A percentile compares a stretch with the other conserved stretches of the same genome.
phyloP scores from a whole-genome alignment of 2,329 filamentous ascomycete species.

The Penicillium sp. region DNA sequence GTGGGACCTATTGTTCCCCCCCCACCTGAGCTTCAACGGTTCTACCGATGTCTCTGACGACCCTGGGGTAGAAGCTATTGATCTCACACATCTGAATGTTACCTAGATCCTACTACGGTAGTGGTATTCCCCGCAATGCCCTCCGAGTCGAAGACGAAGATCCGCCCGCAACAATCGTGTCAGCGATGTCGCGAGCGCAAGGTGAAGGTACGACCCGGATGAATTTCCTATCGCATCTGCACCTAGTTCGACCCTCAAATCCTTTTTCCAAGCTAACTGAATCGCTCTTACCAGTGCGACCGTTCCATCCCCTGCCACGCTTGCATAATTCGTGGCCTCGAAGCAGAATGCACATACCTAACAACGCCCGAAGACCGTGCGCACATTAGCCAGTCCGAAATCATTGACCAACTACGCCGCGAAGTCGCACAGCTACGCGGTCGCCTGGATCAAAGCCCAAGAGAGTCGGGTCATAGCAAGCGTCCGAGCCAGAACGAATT shows the following conservation, averaged over 20 bases:
- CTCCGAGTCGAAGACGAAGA: slow-evolving; percentile 20
- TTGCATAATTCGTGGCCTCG: slow-evolving; percentile 28
- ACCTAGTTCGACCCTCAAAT: neutral
- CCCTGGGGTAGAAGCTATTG: neutral
- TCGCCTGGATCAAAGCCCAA: slow-evolving; percentile 12
- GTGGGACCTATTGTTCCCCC: neutral
- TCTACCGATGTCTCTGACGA: neutral
- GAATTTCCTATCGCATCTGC: neutral
- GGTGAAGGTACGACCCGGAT: slow-evolving; percentile 23
- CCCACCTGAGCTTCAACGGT: neutral
- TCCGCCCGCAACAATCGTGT: slow-evolving; percentile 32
- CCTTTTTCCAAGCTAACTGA: neutral
- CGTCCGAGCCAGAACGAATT: neutral
- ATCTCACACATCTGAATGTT: neutral
- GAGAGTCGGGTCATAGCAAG: neutral
- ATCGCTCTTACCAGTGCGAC: slow-evolving; percentile 23
- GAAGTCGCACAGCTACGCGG: slow-evolving; percentile 26
- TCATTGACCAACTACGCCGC: slow-evolving; percentile 28
- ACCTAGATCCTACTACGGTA: neutral
- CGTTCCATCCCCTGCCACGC: slow-evolving; percentile 29
- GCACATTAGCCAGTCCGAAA: slow-evolving; percentile 58
- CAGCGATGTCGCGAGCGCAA: slow-evolving; percentile 31
- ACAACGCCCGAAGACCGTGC: slow-evolving; percentile 58
- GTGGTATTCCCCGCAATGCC: slow-evolving; percentile 1
- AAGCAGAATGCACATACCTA: slow-evolving; percentile 31